A percentile compares a stretch with the other conserved stretches of the same genome.
Conservation (phyloP, 2,329 filamentous ascomycete species). For the Fusarium acutatum region DNA sequence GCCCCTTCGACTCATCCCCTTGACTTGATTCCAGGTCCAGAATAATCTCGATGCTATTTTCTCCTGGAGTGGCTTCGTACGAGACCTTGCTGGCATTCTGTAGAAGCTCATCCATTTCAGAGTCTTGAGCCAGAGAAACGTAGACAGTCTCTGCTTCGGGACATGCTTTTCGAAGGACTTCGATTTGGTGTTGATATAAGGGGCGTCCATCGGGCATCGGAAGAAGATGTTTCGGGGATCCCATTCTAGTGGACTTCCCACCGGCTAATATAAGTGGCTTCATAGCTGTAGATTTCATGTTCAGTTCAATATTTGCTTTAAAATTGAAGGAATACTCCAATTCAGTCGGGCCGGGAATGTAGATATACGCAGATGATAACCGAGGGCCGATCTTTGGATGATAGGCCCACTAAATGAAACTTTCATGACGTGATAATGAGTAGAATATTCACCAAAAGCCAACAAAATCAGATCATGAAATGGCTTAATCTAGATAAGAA, state of each 20-base stretch:
- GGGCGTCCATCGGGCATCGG: not conserved
- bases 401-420: not conserved
- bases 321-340: not conserved
- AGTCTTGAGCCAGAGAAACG: not conserved
- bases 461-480: fast-evolving
- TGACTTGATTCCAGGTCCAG: not conserved
- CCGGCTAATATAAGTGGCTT: not conserved
- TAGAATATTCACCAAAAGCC: fast-evolving
- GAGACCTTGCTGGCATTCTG: fast-evolving
- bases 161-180: not conserved
- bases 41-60: not conserved
- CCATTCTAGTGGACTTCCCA: not conserved
- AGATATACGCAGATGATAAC: not conserved
- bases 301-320: fast-evolving
- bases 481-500: not conserved
- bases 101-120: not conserved
- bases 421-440: not conserved
- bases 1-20: not conserved
- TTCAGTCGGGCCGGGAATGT: fast-evolving
- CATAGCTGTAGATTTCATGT: fast-evolving
- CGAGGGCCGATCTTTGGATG: not conserved
- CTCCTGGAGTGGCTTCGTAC: fast-evolving
- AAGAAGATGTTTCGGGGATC: not conserved
- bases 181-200: not conserved
- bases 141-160: not conserved